Conservation (phyloP, 352 stramenopile species). For the Phytophthora citricola region DNA sequence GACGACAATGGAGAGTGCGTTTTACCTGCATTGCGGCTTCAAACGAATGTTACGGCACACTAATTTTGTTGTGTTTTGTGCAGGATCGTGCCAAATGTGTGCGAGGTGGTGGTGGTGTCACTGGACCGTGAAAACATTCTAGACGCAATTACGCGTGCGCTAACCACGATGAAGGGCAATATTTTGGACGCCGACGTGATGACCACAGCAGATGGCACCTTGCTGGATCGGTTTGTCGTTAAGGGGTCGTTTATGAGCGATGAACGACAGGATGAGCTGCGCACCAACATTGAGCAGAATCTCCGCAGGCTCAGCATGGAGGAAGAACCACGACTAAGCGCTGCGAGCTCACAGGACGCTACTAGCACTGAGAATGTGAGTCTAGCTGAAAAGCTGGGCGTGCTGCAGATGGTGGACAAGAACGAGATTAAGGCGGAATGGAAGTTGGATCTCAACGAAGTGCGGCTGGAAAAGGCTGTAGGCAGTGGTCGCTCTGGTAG, state of each 20-base stretch:
- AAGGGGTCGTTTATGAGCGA: constrained; percentile 84
- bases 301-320: constrained; percentile 68
- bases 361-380: constrained; percentile 38
- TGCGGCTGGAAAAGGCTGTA: constrained; percentile 73
- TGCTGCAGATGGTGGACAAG: constrained; percentile 85
- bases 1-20: constrained; percentile 88
- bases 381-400: constrained; percentile 73
- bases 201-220: constrained; percentile 81
- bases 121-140: constrained; percentile 80
- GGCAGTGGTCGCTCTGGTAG: constrained; percentile 78
- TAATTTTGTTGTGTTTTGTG: constrained; percentile 14
- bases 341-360: constrained; percentile 23
- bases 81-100: constrained; percentile 80
- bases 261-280: constrained; percentile 76
- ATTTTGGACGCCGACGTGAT: constrained; percentile 90
- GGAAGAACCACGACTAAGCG: constrained; percentile 36
- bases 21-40: not conserved
- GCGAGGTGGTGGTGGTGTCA: constrained; percentile 85
- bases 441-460: constrained; percentile 78
- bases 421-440: constrained; percentile 88
- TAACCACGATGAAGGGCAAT: constrained; percentile 87
- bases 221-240: constrained; percentile 87
- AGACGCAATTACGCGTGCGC: constrained; percentile 79
- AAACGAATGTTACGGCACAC: not conserved
- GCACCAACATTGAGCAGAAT: constrained; percentile 78